Conservation (phyloP, 2,329 filamentous ascomycete genomes). For the Sporothrix schenckii region DNA sequence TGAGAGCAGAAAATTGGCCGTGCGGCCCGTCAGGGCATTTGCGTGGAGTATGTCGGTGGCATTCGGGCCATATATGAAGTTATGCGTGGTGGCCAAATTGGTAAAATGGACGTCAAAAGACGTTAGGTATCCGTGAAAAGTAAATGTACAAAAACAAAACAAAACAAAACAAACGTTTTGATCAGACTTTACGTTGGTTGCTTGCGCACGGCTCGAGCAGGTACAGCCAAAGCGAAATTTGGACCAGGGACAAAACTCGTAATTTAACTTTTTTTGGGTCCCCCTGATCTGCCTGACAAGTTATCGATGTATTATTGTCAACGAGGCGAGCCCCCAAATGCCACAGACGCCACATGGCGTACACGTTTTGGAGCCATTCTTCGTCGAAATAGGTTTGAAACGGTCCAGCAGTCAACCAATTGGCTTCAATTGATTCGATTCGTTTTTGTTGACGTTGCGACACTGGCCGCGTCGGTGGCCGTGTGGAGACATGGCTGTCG, state of each 20-base stretch:
- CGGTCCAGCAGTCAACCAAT: too few species aligned
- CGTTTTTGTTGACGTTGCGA: not conserved
- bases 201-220: not conserved
- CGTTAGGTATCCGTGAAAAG: not conserved
- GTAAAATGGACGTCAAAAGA: not conserved
- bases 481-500: not conserved
- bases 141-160: not conserved
- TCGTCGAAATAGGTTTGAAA: not conserved
- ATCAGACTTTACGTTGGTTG: not conserved
- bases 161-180: not conserved
- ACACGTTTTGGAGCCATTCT: not conserved
- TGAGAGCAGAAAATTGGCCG: not conserved
- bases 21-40: not conserved
- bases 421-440: slow-evolving; percentile 16
- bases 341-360: not conserved
- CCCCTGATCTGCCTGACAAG: not conserved
- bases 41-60: not conserved
- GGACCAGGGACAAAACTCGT: slow-evolving; percentile 9
- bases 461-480: not conserved
- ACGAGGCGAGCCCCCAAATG: not conserved
- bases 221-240: not conserved
- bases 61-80: not conserved
- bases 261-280: slow-evolving; percentile 1
- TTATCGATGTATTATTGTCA: not conserved
- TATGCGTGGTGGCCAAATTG: not conserved